Evolutionary conservation across 202 grass and related monocot species (phyloP).

Genomic region (Setaria viridis): DNA sequence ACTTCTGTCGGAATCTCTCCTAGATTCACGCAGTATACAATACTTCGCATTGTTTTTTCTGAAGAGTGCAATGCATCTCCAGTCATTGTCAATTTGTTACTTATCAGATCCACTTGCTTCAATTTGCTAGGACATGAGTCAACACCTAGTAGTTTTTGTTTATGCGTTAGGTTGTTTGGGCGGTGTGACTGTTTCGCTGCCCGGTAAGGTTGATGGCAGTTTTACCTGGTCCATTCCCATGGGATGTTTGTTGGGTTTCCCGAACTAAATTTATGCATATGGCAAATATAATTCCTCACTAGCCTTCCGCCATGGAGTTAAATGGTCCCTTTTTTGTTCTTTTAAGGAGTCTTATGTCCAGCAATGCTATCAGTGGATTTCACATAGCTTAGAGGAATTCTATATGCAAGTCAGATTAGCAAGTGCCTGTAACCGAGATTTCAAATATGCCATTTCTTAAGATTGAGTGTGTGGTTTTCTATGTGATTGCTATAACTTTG

Average conservation of each 20-base stretch:
- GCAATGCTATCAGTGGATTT: neutral
- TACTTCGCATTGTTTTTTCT: constrained; percentile 30
- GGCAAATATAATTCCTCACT: neutral
- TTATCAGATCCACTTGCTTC: constrained; percentile 20
- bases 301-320: neutral
- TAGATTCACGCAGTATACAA: constrained; percentile 36
- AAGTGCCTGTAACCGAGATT: neutral
- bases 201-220: neutral
- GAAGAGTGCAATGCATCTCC: constrained; percentile 13
- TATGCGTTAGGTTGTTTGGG: constrained; percentile 39
- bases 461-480: neutral
- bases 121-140: constrained; percentile 32
- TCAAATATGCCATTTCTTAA: neutral
- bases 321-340: neutral
- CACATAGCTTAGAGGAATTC: neutral
- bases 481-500: constrained; percentile 2
- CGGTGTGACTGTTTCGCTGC: neutral
- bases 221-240: constrained; percentile 16
- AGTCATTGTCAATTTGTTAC: constrained; percentile 38
- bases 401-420: neutral
- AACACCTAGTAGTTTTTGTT: constrained; percentile 15
- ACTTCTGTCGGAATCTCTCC: constrained; percentile 33
- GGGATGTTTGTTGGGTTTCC: constrained; percentile 3
- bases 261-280: constrained; percentile 4
- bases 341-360: neutral